These are phyloP conservation scores for Pichia nakasei DNA, from an alignment of 805 yeast genomes.

Conservation along the genomic window DNA sequence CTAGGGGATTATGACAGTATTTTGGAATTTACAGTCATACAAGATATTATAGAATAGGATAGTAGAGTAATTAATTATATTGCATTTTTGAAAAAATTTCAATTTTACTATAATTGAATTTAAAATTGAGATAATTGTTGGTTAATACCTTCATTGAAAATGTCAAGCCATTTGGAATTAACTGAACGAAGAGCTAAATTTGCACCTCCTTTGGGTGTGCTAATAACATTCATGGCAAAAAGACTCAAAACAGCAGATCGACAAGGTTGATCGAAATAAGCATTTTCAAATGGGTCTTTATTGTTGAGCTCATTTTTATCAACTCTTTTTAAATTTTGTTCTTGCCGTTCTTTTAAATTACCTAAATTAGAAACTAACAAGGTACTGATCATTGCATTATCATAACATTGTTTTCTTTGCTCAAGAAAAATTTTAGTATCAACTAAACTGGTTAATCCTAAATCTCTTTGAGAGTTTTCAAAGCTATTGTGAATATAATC, in stretches of 20 bases:
- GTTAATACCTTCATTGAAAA: constrained; percentile 2
- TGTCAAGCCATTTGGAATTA: constrained; percentile 5
- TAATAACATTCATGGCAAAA: constrained; percentile 10
- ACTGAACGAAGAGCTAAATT: constrained; percentile 4
- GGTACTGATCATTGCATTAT: constrained; percentile 12
- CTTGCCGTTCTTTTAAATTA: neutral
- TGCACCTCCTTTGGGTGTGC: constrained; percentile 6
- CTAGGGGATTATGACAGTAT: constrained; percentile 21
- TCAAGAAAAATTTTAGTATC: constrained; percentile 6
- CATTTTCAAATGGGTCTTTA: constrained; percentile 1
- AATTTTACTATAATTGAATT: neutral
- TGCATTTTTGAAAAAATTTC: neutral
- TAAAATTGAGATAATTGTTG: constrained; percentile 1
- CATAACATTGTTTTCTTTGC: constrained; percentile 1
- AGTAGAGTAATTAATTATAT: neutral
- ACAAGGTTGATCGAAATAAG: constrained; percentile 12
- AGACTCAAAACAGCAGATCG: constrained; percentile 8
- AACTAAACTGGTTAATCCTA: constrained; percentile 9
- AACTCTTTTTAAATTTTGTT: neutral
- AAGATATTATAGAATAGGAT: constrained; percentile 1
- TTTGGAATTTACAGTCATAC: constrained; percentile 18
- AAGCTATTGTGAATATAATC: constrained; percentile 7
- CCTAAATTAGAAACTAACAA: constrained; percentile 8
- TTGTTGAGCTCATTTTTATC: neutral
- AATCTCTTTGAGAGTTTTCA: constrained; percentile 6